Base-by-base conservation (phyloP, 23 red algal species). In the Agarophyton chilense region DNA sequence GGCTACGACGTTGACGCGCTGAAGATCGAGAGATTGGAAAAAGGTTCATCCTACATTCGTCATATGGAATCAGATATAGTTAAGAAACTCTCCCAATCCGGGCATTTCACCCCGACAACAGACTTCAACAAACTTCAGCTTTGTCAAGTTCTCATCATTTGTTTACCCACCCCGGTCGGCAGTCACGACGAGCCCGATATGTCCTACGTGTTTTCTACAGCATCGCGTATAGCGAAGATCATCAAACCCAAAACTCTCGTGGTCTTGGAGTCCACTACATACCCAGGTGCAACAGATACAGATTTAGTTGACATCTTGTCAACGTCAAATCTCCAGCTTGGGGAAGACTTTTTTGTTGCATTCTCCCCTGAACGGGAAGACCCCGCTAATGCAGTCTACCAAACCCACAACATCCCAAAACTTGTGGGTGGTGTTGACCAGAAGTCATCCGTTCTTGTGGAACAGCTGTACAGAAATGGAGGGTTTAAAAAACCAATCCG, bases 201-300 rank as follows among this genome's bases (percentile, higher is more conserved):
- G 93, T 77, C 74, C 29, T 95, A 78, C 62, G 93, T 95, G 43
- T 57, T 83, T 39, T 68, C 58, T 1, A 64, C 84, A n/a, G 71
- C 79, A 44, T 52, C 42, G 19, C 52, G 25, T 10, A 55, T 95
- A 10, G 70, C 62, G 18, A 46, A 67, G 32, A 71, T 91, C 26
- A 52, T 95, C 24, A 70, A 32, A 51, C 31, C 40, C 29, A 61
- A 61, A 2, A 44, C 71, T 67, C 80, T 95, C 24, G 74, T 95
- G 17, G 78, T 95, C 16, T 57, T 95, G 60, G 93, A 95, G 82
- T 90, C 84, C 36, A 95, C 93, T 2, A 95, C 93, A 14, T 95
- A 95, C 45, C 93, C 93, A 11, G 93, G 93, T 12, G 86, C 93
- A 63, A 95, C 93, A 42, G 93, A 95, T 24, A 77, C 52, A 11